A percentile compares a stretch with the other conserved stretches of the same genome.
Conservation (phyloP, 495 filamentous ascomycete genomes). For the Daldinia loculata region DNA sequence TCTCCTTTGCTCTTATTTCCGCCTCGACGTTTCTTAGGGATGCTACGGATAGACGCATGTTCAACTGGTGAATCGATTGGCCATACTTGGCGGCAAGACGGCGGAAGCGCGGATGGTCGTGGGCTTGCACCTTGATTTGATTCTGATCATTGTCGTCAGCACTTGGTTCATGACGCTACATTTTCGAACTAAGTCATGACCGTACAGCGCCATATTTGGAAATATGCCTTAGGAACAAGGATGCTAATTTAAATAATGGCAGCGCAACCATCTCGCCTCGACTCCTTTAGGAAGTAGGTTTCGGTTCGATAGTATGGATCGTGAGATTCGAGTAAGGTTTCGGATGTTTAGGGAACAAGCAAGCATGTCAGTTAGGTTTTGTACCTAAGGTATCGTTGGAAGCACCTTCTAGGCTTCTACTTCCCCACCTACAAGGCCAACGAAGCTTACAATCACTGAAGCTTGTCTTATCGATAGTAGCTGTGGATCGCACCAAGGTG, state of each 20-base stretch:
- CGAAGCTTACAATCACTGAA: constrained; percentile 1
- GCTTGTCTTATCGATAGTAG: constrained; percentile 28
- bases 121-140: constrained; percentile 91
- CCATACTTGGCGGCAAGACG: constrained; percentile 71
- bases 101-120: constrained; percentile 92
- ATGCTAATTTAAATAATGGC: constrained; percentile 57
- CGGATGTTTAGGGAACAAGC: constrained; percentile 4
- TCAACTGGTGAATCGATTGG: constrained; percentile 86
- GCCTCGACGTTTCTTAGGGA: constrained; percentile 80
- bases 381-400: too few relatives aligned
- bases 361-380: constrained; percentile 1
- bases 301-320: constrained; percentile 11
- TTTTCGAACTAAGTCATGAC: constrained; percentile 4
- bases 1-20: constrained; percentile 65
- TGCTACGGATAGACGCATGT: constrained; percentile 91
- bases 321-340: neutral
- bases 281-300: neutral
- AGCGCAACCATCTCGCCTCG: constrained; percentile 59
- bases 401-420: neutral
- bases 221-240: constrained; percentile 61
- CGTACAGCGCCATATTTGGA: constrained; percentile 69
- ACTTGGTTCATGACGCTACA: neutral
- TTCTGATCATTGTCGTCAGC: constrained; percentile 66
- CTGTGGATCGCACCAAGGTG: neutral
- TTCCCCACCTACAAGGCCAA: constrained; percentile 3